Evolutionary conservation across 1,139 yeast genomes (phyloP).

Genomic region (Wickerhamiella infanticola): DNA sequence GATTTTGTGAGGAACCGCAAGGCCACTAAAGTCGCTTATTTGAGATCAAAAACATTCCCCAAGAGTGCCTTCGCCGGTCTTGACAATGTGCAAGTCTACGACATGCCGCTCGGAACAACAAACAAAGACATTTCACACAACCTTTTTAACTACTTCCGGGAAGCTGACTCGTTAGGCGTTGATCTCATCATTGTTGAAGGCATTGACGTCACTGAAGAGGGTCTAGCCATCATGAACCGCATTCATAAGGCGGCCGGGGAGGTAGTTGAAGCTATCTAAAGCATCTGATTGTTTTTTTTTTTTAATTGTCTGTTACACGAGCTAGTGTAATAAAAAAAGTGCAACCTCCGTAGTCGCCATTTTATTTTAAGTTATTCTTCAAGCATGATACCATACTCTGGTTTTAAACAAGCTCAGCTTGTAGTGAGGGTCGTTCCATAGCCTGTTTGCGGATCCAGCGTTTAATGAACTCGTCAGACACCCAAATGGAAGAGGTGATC

Average conservation of each 20-base stretch:
- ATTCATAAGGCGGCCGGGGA: conserved; percentile 60
- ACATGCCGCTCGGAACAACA: conserved; percentile 38
- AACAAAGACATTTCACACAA: conserved; percentile 58
- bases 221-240: conserved; percentile 89
- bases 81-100: conserved; percentile 19
- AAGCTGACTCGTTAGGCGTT: conserved; percentile 49
- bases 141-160: conserved; percentile 55
- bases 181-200: conserved; percentile 65
- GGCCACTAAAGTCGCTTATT: conserved; percentile 32
- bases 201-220: conserved; percentile 53
- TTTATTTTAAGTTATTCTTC: too few relatives aligned
- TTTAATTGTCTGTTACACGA: conserved; percentile 28
- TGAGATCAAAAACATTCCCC: conserved; percentile 22
- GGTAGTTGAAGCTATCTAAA: neutral
- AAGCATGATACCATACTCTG: too few relatives aligned
- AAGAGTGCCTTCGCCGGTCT: neutral
- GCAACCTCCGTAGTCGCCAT: too few relatives aligned
- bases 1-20: conserved; percentile 33
- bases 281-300: neutral
- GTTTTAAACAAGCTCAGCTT: neutral
- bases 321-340: neutral
- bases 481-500: conserved; percentile 65
- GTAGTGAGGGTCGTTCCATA: neutral
- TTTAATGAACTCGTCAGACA: conserved; percentile 75
- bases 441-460: conserved; percentile 17